Base-by-base conservation (phyloP, 2,329 filamentous ascomycete species). In the Endoconidiophora polonica region DNA sequence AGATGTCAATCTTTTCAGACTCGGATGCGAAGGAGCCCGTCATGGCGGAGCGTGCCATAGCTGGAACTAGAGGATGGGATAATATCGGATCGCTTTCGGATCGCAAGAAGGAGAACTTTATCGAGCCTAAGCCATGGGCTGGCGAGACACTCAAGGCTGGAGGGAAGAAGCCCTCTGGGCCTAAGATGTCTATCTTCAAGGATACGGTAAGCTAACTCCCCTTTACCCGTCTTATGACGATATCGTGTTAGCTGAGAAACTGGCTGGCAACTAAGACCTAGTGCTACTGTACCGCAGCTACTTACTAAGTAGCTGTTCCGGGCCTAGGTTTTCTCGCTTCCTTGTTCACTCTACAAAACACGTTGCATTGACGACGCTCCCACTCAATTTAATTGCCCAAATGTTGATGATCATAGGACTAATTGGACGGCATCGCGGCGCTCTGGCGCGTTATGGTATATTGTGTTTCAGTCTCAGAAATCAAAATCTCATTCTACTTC, bases 331-430 rank as follows among this genome's bases (percentile, higher is more conserved):
- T 37, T 14, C 9, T 22, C 18, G 7, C 40, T 26, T 38, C n/a
- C 7, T 22, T 24, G 24, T 22, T 22, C 12, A 24, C 24, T 24
- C 18, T 23, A 20, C 39, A 22, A 33, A 20, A n/a, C 20, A 33
- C 12, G 24, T 24, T 42, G 46, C 6, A 18, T 43, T 43, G 23
- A 42, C 36, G 46, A 38, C 57, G 56, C 57, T 60, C 29, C 29
- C 5, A 33, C 9, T 33, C 58, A 62, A 63, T 65, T 62, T 66
- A 53, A 50, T 42, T 20, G 66, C 62, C 70, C 74, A 73, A 64
- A 72, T 86, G 77, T 91, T 91, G 86, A 91, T 87, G 73, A 79
- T 75, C 72, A 76, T 77, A 95, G 88, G 87, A 94, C 88, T 95
- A 94, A 95, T 90, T 63, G 65, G 74, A 77, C 73, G 52, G 44